Conservation (phyloP, 1,284 basidiomycete species). For the Neolentinus lepideus region DNA sequence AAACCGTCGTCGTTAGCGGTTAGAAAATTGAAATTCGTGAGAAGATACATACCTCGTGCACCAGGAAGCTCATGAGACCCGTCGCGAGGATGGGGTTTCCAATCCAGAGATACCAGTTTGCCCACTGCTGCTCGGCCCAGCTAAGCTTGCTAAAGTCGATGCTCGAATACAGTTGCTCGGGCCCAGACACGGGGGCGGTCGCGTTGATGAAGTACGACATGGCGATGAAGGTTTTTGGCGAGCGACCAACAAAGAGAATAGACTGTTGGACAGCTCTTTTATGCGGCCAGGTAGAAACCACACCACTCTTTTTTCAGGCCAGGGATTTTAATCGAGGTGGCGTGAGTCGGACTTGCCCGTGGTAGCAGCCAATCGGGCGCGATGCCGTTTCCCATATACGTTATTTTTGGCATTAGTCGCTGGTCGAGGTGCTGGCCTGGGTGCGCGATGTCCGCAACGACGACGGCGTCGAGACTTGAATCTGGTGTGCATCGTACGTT, state of each 20-base stretch:
- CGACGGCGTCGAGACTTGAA: too few species aligned
- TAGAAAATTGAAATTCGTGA: slow-evolving; percentile 5
- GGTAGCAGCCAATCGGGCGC: not conserved
- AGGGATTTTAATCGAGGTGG: slow-evolving; percentile 1
- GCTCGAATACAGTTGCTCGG: slow-evolving; percentile 43
- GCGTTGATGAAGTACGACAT: slow-evolving; percentile 1
- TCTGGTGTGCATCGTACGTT: too few species aligned
- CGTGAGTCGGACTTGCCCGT: not conserved
- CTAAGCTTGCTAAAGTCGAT: slow-evolving; percentile 62
- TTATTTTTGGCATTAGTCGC: not conserved
- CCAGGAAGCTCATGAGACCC: slow-evolving; percentile 86
- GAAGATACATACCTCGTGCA: slow-evolving; percentile 78
- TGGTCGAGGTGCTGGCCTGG: too few species aligned
- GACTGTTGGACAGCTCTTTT: not conserved
- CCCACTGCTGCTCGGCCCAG: slow-evolving; percentile 79
- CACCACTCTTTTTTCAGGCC: not conserved
- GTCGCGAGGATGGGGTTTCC: slow-evolving; percentile 93
- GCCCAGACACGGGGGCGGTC: not conserved
- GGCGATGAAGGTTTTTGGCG: not conserved
- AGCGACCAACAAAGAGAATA: not conserved
- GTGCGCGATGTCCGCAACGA: too few species aligned
- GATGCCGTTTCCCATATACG: not conserved
- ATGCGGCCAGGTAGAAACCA: not conserved
- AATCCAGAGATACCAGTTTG: slow-evolving; percentile 77
- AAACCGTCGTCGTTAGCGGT: not conserved